These are phyloP conservation scores for Cutaneotrichosporon dermatis DNA, from an alignment of 1,284 basidiomycete species.

Conservation along the genomic window DNA sequence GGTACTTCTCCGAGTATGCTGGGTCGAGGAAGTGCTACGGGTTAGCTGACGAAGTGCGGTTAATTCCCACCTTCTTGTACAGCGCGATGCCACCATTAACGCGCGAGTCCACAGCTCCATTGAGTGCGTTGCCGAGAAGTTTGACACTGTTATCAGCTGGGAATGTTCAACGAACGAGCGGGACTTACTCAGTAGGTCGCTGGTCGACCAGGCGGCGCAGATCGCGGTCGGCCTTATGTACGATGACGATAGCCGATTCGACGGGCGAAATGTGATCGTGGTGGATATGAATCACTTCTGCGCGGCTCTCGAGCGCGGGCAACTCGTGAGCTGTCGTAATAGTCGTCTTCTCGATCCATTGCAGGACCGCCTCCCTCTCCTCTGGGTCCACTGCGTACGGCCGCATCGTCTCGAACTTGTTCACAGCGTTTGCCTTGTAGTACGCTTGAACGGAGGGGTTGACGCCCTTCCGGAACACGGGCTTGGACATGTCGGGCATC, in stretches of 20 bases:
- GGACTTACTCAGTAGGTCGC: slow-evolving; percentile 31
- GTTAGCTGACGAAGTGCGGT: not conserved
- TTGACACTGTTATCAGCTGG: slow-evolving; percentile 59
- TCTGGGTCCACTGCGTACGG: slow-evolving; percentile 64
- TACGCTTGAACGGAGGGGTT: slow-evolving; percentile 74
- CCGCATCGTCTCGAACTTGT: slow-evolving; percentile 72
- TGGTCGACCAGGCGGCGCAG: slow-evolving; percentile 23
- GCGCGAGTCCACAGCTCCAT: slow-evolving; percentile 79
- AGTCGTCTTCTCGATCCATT: slow-evolving; percentile 84
- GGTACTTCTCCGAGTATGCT: slow-evolving; percentile 64
- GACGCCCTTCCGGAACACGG: slow-evolving; percentile 83
- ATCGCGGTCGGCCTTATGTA: slow-evolving; percentile 52
- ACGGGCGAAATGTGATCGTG: slow-evolving; percentile 80
- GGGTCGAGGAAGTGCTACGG: slow-evolving; percentile 60
- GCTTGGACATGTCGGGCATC: slow-evolving; percentile 71
- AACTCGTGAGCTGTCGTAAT: slow-evolving; percentile 80
- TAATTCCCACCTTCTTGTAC: slow-evolving; percentile 49
- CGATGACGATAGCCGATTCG: slow-evolving; percentile 74
- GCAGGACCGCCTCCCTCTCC: slow-evolving; percentile 52
- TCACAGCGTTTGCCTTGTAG: slow-evolving; percentile 60
- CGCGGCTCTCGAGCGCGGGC: slow-evolving; percentile 84
- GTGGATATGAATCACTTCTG: slow-evolving; percentile 74
- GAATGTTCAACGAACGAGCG: too few relatives aligned
- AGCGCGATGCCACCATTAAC: slow-evolving; percentile 68
- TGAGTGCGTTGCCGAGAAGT: slow-evolving; percentile 79